Conservation (phyloP, 148 eudicot species). For the Drosera capensis region DNA sequence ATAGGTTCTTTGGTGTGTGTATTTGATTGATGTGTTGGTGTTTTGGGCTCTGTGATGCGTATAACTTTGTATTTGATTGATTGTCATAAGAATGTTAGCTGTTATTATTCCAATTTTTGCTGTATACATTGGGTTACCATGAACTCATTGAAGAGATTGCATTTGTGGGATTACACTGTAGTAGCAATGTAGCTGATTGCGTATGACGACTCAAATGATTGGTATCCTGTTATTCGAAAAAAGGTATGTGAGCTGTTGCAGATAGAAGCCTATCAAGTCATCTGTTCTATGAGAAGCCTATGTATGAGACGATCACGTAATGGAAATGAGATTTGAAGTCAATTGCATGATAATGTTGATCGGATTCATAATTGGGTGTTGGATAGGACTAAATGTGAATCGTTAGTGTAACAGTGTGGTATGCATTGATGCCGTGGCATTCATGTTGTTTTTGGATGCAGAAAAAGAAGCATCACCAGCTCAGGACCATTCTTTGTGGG, state of each 20-base stretch:
- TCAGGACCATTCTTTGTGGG: slow-evolving; percentile 68
- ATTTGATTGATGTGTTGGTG: neutral
- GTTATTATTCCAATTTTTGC: neutral
- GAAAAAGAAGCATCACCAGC: slow-evolving; percentile 93
- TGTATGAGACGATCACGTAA: neutral
- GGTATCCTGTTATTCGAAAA: too few species aligned
- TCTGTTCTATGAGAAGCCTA: neutral
- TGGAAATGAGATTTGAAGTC: too few species aligned
- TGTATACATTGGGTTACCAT: neutral
- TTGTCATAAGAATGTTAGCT: neutral
- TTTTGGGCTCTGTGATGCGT: neutral
- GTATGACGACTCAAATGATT: too few species aligned
- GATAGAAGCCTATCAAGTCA: neutral
- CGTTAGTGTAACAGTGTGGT: neutral
- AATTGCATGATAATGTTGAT: neutral
- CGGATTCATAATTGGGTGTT: neutral
- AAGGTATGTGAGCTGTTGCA: too few species aligned
- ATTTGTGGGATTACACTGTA: too few species aligned
- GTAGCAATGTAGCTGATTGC: too few species aligned
- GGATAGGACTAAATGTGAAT: neutral
- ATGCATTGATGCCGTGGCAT: neutral
- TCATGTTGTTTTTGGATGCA: slow-evolving; percentile 16
- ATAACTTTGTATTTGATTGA: neutral
- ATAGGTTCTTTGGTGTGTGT: too few species aligned
- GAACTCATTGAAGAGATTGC: too few species aligned